Conservation (phyloP, 768 basidiomycete species). For the Rhodotorula sphaerocarpa region DNA sequence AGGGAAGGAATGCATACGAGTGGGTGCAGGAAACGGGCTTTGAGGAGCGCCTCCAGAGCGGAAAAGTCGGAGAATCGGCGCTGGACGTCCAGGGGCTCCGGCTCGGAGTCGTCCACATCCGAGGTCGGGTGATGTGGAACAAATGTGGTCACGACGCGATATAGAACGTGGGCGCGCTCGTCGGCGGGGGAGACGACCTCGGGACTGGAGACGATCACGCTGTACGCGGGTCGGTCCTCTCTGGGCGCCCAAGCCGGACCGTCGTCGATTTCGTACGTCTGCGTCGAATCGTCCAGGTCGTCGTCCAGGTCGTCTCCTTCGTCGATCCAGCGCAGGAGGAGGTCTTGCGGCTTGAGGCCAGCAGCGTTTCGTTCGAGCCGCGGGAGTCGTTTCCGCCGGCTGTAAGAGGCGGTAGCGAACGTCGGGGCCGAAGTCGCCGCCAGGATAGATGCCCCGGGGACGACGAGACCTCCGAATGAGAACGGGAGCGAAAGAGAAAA, state of each 20-base stretch:
- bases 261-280: slow-evolving; percentile 31
- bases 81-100: slow-evolving; percentile 58
- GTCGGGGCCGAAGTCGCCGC: slow-evolving; percentile 4
- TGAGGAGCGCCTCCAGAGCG: slow-evolving; percentile 62
- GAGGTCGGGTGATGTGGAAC: slow-evolving; percentile 37
- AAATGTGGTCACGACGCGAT: slow-evolving; percentile 69
- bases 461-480: background rate
- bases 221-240: slow-evolving; percentile 51
- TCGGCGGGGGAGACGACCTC: slow-evolving; percentile 62
- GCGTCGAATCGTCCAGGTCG: background rate
- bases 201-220: slow-evolving; percentile 68
- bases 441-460: slow-evolving; percentile 21
- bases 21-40: slow-evolving; percentile 53
- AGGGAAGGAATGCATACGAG: slow-evolving; percentile 71
- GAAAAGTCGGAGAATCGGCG: slow-evolving; percentile 80
- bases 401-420: background rate
- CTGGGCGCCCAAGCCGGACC: background rate
- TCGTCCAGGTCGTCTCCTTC: slow-evolving; percentile 32
- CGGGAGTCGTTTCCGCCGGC: background rate
- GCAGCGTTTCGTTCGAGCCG: background rate
- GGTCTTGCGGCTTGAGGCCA: background rate
- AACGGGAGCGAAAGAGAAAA: background rate
- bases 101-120: slow-evolving; percentile 1
- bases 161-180: slow-evolving; percentile 61
- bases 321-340: slow-evolving; percentile 14